These are phyloP conservation scores for Chalciporus sp. DNA, from an alignment of 1,284 basidiomycete species.

Conservation along the genomic window DNA sequence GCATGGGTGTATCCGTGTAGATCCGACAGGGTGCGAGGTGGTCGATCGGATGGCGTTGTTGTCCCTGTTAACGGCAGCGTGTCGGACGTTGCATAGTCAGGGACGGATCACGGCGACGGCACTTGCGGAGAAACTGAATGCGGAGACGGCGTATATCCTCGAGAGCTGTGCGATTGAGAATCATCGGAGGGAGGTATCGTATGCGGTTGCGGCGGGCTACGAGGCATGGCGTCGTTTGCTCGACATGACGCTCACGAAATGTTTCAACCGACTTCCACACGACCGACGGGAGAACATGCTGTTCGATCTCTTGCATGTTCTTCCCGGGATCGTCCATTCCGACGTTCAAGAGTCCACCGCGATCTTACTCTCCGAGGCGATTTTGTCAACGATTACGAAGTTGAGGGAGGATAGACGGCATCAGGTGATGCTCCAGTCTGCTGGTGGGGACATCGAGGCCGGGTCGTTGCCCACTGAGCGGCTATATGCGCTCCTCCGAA, in stretches of 20 bases:
- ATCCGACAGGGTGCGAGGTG: conserved; percentile 79
- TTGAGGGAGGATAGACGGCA: conserved; percentile 76
- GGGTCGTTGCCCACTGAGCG: conserved; percentile 80
- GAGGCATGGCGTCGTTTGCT: conserved; percentile 83
- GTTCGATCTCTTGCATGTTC: conserved; percentile 83
- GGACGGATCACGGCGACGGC: conserved; percentile 64
- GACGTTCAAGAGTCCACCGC: conserved; percentile 74
- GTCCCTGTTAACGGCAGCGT: conserved; percentile 62
- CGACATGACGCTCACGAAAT: conserved; percentile 82
- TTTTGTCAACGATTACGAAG: conserved; percentile 83
- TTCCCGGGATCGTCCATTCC: conserved; percentile 63
- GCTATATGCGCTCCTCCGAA: conserved; percentile 75
- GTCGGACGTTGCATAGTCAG: conserved; percentile 65
- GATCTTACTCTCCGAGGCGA: conserved; percentile 80
- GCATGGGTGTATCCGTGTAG: conserved; percentile 70
- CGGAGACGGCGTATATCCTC: conserved; percentile 77
- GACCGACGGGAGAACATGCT: conserved; percentile 84
- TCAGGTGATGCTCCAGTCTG: conserved; percentile 64
- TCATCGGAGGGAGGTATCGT: conserved; percentile 77
- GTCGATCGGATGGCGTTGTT: conserved; percentile 77
- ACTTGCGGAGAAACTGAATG: conserved; percentile 68
- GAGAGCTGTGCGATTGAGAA: conserved; percentile 87
- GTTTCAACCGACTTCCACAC: conserved; percentile 79
- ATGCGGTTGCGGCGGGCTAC: conserved; percentile 72
- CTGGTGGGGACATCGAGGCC: conserved; percentile 61